Percentiles rank a stretch among this genome's conserved stretches.
Conservation (phyloP, 2,329 filamentous ascomycete genomes). For the Chalara sp. region DNA sequence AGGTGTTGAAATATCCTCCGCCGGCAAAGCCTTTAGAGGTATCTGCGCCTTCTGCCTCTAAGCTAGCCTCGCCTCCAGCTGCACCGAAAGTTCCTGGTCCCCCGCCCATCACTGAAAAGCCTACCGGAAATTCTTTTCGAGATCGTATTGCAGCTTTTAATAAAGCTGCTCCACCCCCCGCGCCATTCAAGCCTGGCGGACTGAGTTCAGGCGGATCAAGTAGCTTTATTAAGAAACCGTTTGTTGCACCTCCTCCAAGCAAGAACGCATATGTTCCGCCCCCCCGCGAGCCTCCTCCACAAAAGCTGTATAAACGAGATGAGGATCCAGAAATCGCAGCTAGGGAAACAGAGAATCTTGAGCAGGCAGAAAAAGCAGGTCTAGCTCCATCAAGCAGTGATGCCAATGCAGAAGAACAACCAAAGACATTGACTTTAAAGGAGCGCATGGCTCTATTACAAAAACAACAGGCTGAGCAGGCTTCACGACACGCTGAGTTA, state of each 20-base stretch:
- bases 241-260: constrained; percentile 90
- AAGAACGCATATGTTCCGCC: constrained; percentile 85
- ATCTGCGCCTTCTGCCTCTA: constrained; percentile 24
- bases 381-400: constrained; percentile 40
- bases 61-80: constrained; percentile 13
- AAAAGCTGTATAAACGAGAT: constrained; percentile 77
- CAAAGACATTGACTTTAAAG: constrained; percentile 89
- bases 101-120: constrained; percentile 69
- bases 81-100: constrained; percentile 42
- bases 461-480: constrained; percentile 88
- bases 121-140: constrained; percentile 70
- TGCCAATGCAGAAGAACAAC: constrained; percentile 66
- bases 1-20: constrained; percentile 28
- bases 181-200: constrained; percentile 80
- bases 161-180: constrained; percentile 75
- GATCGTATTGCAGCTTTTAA: constrained; percentile 98
- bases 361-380: constrained; percentile 63
- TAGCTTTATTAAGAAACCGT: constrained; percentile 91
- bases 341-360: constrained; percentile 56
- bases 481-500: constrained; percentile 72
- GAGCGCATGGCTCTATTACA: constrained; percentile 92
- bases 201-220: constrained; percentile 50
- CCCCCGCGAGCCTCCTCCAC: constrained; percentile 57
- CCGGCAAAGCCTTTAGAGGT: constrained; percentile 24
- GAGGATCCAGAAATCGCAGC: constrained; percentile 73